Evolutionary conservation across 2,329 filamentous ascomycete species (phyloP).

Genomic region (Hypoxylon rubiginosum): DNA sequence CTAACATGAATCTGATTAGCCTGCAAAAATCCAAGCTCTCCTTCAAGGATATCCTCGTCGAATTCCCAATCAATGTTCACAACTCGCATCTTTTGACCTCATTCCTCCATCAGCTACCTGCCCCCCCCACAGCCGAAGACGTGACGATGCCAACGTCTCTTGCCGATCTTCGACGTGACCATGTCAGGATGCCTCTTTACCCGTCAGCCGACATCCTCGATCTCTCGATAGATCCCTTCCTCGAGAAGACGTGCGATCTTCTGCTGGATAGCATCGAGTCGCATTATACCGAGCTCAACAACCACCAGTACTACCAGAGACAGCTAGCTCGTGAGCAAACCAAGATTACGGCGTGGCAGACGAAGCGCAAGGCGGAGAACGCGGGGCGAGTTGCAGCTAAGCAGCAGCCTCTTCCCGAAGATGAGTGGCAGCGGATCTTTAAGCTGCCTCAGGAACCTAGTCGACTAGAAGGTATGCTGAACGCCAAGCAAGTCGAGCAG

Average conservation of each 20-base stretch:
- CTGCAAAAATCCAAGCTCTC: constrained; percentile 94
- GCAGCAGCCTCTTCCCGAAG: constrained; percentile 89
- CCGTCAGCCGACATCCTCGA: constrained; percentile 93
- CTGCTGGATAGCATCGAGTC: constrained; percentile 96
- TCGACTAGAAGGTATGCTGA: constrained; percentile 92
- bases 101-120: constrained; percentile 92
- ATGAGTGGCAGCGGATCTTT: constrained; percentile 98
- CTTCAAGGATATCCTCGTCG: constrained; percentile 93
- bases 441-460: constrained; percentile 97
- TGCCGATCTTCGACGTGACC: constrained; percentile 78
- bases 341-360: constrained; percentile 97
- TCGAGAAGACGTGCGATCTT: constrained; percentile 98
- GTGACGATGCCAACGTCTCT: constrained; percentile 84
- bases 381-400: constrained; percentile 86
- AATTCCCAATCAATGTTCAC: constrained; percentile 90
- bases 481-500: constrained; percentile 96
- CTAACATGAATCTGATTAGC: constrained; percentile 62
- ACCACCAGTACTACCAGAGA: constrained; percentile 96
- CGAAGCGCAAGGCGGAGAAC: constrained; percentile 97
- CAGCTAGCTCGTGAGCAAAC: constrained; percentile 93
- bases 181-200: constrained; percentile 75
- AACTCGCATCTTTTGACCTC: constrained; percentile 98
- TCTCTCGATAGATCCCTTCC: constrained; percentile 94
- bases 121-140: constrained; percentile 73
- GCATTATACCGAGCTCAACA: constrained; percentile 99